Evolutionary conservation across 2,329 filamentous ascomycete species (phyloP).

Genomic region (Amauroascus niger): DNA sequence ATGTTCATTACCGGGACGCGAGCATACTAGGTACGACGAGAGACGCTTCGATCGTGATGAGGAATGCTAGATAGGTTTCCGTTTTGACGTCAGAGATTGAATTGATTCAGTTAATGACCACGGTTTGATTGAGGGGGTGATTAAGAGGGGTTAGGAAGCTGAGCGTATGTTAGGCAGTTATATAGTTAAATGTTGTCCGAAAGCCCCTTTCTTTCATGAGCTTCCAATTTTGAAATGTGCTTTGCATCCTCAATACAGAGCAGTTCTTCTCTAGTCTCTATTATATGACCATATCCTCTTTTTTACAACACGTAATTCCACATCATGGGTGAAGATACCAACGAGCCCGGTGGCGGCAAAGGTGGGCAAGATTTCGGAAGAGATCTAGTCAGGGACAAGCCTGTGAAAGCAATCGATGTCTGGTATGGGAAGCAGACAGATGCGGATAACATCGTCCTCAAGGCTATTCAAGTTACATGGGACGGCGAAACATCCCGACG

Average conservation of each 20-base stretch:
- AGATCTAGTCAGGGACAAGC: slow-evolving; percentile 7
- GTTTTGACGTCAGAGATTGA: background rate
- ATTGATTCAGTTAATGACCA: background rate
- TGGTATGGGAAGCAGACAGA: slow-evolving; percentile 1
- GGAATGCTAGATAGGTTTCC: background rate
- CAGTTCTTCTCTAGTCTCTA: too few relatives aligned
- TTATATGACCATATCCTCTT: background rate
- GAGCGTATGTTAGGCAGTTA: background rate
- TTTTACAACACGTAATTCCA: background rate
- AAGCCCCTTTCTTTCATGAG: background rate
- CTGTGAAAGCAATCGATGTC: slow-evolving; percentile 16
- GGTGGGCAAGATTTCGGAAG: background rate
- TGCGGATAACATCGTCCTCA: background rate
- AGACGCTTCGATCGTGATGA: background rate
- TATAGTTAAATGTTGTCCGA: background rate
- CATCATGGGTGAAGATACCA: background rate
- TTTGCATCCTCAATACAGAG: too few relatives aligned
- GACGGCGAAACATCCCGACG: background rate
- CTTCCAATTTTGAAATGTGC: too few relatives aligned
- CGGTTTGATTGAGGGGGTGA: background rate
- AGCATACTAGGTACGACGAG: background rate
- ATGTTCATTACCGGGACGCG: background rate
- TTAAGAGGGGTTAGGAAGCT: background rate
- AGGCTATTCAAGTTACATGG: background rate
- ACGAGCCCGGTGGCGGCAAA: background rate